Conservation (phyloP, 305 asterid species). For the Fraxinus ornus region DNA sequence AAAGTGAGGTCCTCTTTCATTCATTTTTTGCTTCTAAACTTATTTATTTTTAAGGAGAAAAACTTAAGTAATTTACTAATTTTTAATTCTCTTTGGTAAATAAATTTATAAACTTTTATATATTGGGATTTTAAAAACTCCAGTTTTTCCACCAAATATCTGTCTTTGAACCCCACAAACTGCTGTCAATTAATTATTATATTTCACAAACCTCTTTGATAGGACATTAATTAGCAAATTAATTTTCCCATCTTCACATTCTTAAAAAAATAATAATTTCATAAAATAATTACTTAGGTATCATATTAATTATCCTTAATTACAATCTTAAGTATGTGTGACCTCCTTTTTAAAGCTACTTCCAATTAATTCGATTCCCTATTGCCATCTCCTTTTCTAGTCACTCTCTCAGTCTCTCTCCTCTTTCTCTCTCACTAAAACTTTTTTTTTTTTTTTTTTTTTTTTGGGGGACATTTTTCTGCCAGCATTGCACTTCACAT, state of each 20-base stretch:
- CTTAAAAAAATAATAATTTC: not conserved
- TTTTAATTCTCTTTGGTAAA: not conserved
- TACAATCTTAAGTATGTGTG: slow-evolving; percentile 43
- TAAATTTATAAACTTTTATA: slow-evolving; percentile 14
- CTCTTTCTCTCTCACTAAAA: slow-evolving; percentile 14
- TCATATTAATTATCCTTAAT: slow-evolving; percentile 18
- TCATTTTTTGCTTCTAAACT: not conserved
- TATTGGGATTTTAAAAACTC: not conserved
- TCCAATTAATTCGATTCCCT: slow-evolving; percentile 35
- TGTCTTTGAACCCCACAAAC: slow-evolving; percentile 64
- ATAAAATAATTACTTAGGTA: not conserved
- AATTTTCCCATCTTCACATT: slow-evolving; percentile 28
- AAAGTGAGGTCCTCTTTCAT: not conserved
- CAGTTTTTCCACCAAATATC: slow-evolving; percentile 58
- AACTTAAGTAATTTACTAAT: not conserved
- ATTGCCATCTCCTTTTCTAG: slow-evolving; percentile 44
- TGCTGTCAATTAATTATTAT: slow-evolving; percentile 77
- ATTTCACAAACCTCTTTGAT: slow-evolving; percentile 33
- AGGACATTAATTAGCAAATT: slow-evolving; percentile 38
- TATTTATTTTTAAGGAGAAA: not conserved
- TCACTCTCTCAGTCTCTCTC: not conserved
- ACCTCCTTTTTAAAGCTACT: slow-evolving; percentile 58
- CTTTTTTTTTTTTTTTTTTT: too few species aligned
- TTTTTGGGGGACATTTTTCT: not conserved
- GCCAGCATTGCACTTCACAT: slow-evolving; percentile 40